Evolutionary conservation across 768 basidiomycete species (phyloP).

Genomic region (Suillus lakei): DNA sequence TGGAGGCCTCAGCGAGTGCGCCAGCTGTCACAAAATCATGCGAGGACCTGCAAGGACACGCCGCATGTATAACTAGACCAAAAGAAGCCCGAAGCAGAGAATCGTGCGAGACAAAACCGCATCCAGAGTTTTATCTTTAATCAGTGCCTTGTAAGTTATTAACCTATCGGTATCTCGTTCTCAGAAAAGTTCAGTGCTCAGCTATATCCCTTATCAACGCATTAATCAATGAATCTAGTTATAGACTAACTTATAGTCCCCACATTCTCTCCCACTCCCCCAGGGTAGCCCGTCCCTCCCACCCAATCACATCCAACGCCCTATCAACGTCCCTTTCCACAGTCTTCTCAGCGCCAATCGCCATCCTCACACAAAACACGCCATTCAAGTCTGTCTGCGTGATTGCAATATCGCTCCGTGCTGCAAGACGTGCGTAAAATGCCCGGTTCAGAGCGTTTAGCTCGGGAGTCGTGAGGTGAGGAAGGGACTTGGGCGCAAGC

Average conservation of each 20-base stretch:
- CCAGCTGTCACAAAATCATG: not conserved
- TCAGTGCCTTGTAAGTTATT: not conserved
- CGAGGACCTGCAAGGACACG: not conserved
- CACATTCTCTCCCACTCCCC: slow-evolving; percentile 40
- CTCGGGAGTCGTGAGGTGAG: slow-evolving; percentile 34
- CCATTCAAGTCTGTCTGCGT: slow-evolving; percentile 82
- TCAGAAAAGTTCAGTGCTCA: not conserved
- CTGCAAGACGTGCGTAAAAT: slow-evolving; percentile 62
- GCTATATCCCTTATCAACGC: not conserved
- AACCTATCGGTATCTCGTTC: not conserved
- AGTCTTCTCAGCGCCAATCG: slow-evolving; percentile 74
- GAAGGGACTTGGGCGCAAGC: slow-evolving; percentile 45
- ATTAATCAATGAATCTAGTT: not conserved
- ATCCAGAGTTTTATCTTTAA: not conserved
- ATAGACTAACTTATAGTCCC: not conserved
- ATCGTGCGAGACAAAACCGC: not conserved
- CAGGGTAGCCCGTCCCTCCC: slow-evolving; percentile 58
- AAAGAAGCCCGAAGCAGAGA: not conserved
- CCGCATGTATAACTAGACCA: not conserved
- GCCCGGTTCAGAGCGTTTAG: slow-evolving; percentile 70
- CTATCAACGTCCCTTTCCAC: slow-evolving; percentile 61
- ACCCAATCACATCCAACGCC: slow-evolving; percentile 62
- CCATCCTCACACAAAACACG: slow-evolving; percentile 75
- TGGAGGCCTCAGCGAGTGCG: not conserved
- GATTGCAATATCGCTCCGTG: slow-evolving; percentile 67